phyloP scores from a whole-genome alignment of 352 stramenopile genomes.

The Nothophytophthora sp. region DNA sequence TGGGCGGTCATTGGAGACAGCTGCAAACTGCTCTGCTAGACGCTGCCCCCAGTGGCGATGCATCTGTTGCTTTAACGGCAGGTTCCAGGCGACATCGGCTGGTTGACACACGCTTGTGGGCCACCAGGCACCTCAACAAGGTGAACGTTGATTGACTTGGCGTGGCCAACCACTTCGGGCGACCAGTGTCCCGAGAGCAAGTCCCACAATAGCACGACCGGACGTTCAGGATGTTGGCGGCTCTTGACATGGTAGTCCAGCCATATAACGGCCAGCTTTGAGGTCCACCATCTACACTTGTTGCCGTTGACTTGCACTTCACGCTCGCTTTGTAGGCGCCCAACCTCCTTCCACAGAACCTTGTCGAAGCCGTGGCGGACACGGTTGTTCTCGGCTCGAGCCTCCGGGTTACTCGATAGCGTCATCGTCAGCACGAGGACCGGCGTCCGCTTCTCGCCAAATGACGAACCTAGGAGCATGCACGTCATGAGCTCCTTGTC shows the following conservation, averaged over 20 bases:
- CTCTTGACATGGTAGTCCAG: constrained; percentile 15
- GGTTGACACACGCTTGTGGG: background rate
- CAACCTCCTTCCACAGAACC: constrained; percentile 13
- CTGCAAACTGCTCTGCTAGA: background rate
- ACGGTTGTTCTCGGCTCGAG: constrained; percentile 1
- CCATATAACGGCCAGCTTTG: constrained; percentile 16
- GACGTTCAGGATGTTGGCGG: background rate
- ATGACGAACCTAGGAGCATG: constrained; percentile 22
- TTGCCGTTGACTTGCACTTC: constrained; percentile 19
- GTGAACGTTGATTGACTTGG: background rate
- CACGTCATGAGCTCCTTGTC: constrained; percentile 21
- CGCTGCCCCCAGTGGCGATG: background rate
- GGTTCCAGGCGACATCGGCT: background rate
- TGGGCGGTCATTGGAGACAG: no score
- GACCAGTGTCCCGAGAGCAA: constrained; percentile 11
- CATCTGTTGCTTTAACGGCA: background rate
- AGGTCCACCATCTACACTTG: constrained; percentile 22
- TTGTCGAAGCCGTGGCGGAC: constrained; percentile 12
- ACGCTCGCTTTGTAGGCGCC: constrained; percentile 4
- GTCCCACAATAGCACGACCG: constrained; percentile 2
- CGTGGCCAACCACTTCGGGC: background rate
- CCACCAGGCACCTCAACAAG: background rate
- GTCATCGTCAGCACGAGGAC: constrained; percentile 23
- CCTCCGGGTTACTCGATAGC: background rate
- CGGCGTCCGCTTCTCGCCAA: constrained; percentile 14